Conservation (phyloP, 2,329 filamentous ascomycete species). For the Ophiocordyceps australis region DNA sequence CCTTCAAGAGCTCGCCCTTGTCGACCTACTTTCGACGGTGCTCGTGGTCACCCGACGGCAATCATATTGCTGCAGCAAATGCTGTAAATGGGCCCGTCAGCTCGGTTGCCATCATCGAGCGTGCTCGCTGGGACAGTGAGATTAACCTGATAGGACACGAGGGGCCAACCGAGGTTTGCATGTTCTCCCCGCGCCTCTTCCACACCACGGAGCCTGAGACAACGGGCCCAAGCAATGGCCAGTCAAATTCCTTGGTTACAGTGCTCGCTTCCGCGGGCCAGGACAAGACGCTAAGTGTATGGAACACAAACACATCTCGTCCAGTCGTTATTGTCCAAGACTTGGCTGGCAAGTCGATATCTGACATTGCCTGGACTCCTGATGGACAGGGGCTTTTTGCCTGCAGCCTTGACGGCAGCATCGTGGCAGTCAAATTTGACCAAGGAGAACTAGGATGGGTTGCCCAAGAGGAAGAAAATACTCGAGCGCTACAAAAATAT, state of each 20-base stretch:
- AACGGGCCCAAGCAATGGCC: conserved; percentile 25
- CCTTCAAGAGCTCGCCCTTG: conserved; percentile 79
- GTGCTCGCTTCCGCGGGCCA: conserved; percentile 95
- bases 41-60: conserved; percentile 95
- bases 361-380: conserved; percentile 84
- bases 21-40: conserved; percentile 95
- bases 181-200: conserved; percentile 88
- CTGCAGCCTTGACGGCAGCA: conserved; percentile 76
- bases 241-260: conserved; percentile 45
- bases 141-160: conserved; percentile 97
- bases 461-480: conserved; percentile 72
- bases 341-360: conserved; percentile 77
- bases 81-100: conserved; percentile 94
- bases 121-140: conserved; percentile 83
- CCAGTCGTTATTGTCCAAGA: conserved; percentile 85
- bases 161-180: conserved; percentile 90
- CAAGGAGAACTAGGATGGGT: conserved; percentile 81
- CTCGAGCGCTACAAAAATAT: conserved; percentile 83
- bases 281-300: conserved; percentile 89
- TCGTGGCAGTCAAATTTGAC: conserved; percentile 67
- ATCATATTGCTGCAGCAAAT: conserved; percentile 92
- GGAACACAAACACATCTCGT: conserved; percentile 90
- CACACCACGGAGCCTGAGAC: conserved; percentile 47
- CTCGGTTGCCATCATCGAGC: conserved; percentile 89
- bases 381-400: conserved; percentile 77